Conservation (phyloP, 1,139 yeast species). For the Groenewaldozyma auringiensis region DNA sequence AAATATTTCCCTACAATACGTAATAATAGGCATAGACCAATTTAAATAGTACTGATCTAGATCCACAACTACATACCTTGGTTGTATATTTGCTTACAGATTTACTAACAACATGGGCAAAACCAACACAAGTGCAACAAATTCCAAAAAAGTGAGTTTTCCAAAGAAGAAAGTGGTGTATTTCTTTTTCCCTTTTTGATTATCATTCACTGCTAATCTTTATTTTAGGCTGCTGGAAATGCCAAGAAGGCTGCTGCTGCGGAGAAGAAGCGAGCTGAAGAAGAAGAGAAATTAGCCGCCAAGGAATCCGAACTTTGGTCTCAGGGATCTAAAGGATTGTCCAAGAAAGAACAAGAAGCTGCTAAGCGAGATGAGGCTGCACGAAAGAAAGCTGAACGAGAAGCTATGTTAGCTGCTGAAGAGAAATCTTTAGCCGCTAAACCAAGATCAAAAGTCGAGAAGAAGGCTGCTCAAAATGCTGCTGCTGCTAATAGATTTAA, state of each 20-base stretch:
- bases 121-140: constrained; percentile 43
- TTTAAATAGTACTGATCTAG: no score
- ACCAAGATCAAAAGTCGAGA: neutral
- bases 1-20: no score
- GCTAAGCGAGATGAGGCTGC: constrained; percentile 3
- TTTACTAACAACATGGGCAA: constrained; percentile 43
- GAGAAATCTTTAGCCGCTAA: neutral
- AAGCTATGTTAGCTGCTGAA: neutral
- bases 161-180: neutral
- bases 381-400: constrained; percentile 1
- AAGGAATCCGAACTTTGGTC: neutral
- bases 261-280: neutral
- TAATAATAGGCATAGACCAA: no score
- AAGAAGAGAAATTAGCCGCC: neutral
- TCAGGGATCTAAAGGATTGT: neutral
- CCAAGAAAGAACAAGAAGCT: neutral
- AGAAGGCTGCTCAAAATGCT: neutral
- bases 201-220: neutral
- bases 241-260: constrained; percentile 1
- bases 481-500: neutral
- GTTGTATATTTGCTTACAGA: neutral
- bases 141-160: constrained; percentile 42
- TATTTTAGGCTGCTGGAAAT: constrained; percentile 2
- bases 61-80: no score
- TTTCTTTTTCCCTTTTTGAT: neutral